Evolutionary conservation across 2,329 filamentous ascomycete genomes (phyloP).

Genomic region (Penicillium sp.): DNA sequence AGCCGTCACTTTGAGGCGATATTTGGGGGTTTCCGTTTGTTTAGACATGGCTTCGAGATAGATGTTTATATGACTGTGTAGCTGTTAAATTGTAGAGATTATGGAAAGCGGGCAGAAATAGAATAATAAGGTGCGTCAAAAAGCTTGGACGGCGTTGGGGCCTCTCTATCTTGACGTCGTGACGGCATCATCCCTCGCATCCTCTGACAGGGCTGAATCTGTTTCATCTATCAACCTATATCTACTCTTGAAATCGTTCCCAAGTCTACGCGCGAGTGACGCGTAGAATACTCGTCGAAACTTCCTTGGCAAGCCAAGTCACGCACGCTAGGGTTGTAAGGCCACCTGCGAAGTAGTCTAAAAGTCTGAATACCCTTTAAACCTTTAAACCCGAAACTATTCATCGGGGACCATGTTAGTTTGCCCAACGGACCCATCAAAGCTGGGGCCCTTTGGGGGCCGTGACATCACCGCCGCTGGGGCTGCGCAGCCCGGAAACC

Average conservation of each 20-base stretch:
- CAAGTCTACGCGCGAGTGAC: neutral
- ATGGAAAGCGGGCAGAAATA: neutral
- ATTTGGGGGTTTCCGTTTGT: conserved; percentile 41
- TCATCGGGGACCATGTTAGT: neutral
- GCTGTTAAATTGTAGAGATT: neutral
- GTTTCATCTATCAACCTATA: neutral
- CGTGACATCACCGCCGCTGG: conserved; percentile 20
- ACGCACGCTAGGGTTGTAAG: neutral
- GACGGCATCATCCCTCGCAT: neutral
- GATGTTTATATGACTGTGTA: neutral
- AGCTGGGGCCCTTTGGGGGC: conserved; percentile 1
- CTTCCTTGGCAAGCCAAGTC: no score
- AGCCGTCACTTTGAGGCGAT: conserved; percentile 79
- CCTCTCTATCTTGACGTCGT: conserved; percentile 1
- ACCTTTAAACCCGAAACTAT: neutral
- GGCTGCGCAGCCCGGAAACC: conserved; percentile 9
- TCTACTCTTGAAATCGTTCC: neutral
- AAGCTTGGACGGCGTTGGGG: neutral
- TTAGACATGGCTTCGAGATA: neutral
- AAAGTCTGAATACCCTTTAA: neutral
- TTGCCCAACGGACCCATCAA: neutral
- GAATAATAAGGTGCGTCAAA: neutral
- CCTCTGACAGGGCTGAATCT: neutral
- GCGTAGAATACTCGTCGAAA: neutral
- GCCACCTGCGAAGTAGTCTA: neutral